A percentile compares a stretch with the other conserved stretches of the same genome.
These are phyloP conservation scores for Pleurotus pulmonarius DNA, from an alignment of 768 basidiomycete genomes.

Conservation along the genomic window DNA sequence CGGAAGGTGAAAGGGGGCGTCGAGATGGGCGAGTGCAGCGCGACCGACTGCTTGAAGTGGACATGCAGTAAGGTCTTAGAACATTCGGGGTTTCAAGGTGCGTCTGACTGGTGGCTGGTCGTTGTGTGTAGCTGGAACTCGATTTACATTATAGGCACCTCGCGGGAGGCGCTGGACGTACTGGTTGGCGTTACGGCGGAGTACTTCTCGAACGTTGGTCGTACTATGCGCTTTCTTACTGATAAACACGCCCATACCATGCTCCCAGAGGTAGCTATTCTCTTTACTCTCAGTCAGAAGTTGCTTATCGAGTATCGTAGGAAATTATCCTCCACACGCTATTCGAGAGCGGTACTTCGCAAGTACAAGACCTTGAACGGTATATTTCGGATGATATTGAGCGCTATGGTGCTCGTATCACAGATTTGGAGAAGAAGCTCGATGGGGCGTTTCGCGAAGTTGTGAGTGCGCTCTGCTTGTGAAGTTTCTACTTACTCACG, in stretches of 20 bases:
- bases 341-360: conserved; percentile 83
- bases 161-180: conserved; percentile 74
- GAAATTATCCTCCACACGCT: conserved; percentile 92
- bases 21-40: conserved; percentile 60
- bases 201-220: conserved; percentile 82
- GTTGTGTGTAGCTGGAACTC: background rate
- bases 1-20: conserved; percentile 26
- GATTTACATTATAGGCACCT: conserved; percentile 48
- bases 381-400: conserved; percentile 89
- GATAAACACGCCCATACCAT: conserved; percentile 81
- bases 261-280: conserved; percentile 70
- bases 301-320: conserved; percentile 33
- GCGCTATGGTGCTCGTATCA: conserved; percentile 71
- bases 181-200: conserved; percentile 74
- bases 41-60: conserved; percentile 67
- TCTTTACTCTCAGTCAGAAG: conserved; percentile 5
- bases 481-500: background rate
- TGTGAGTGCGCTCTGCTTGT: conserved; percentile 36
- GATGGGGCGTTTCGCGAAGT: conserved; percentile 78
- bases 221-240: conserved; percentile 74
- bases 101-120: conserved; percentile 17
- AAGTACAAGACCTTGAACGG: conserved; percentile 74
- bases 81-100: conserved; percentile 91
- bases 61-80: conserved; percentile 76
- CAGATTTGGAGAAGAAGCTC: conserved; percentile 84